Evolutionary conservation across 345 rosid genomes (phyloP).

Genomic region (Physaria fendleri): DNA sequence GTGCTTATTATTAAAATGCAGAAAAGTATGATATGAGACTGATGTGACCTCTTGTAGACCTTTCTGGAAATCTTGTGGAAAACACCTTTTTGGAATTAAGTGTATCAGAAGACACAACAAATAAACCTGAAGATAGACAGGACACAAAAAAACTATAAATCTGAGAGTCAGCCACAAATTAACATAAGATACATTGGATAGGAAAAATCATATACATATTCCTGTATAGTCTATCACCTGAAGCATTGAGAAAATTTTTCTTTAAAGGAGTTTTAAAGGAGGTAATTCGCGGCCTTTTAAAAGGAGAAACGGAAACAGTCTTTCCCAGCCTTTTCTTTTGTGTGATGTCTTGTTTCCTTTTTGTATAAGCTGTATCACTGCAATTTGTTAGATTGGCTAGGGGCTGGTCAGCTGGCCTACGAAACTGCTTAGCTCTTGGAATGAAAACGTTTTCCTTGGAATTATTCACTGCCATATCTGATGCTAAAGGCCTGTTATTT

Average conservation of each 20-base stretch:
- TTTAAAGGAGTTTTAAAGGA: constrained; percentile 55
- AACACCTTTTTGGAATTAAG: constrained; percentile 38
- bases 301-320: constrained; percentile 46
- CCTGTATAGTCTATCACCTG: constrained; percentile 42
- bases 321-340: constrained; percentile 53
- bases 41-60: constrained; percentile 48
- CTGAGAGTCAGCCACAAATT: constrained; percentile 6
- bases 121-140: constrained; percentile 44
- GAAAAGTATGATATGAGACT: too few relatives aligned
- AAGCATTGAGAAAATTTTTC: constrained; percentile 31
- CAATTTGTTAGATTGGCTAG: constrained; percentile 64
- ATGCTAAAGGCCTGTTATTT: constrained; percentile 13
- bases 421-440: constrained; percentile 28
- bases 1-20: too few relatives aligned
- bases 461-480: constrained; percentile 9
- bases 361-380: constrained; percentile 22
- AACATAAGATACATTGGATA: constrained; percentile 2
- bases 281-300: constrained; percentile 77
- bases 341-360: constrained; percentile 27
- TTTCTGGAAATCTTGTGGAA: constrained; percentile 58
- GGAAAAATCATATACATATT: neutral
- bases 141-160: constrained; percentile 11
- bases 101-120: constrained; percentile 39
- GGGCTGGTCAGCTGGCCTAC: constrained; percentile 40
- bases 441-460: constrained; percentile 26